These are phyloP conservation scores for Poteriospumella lacustris DNA, from an alignment of 108 stramenopile species.

Conservation along the genomic window DNA sequence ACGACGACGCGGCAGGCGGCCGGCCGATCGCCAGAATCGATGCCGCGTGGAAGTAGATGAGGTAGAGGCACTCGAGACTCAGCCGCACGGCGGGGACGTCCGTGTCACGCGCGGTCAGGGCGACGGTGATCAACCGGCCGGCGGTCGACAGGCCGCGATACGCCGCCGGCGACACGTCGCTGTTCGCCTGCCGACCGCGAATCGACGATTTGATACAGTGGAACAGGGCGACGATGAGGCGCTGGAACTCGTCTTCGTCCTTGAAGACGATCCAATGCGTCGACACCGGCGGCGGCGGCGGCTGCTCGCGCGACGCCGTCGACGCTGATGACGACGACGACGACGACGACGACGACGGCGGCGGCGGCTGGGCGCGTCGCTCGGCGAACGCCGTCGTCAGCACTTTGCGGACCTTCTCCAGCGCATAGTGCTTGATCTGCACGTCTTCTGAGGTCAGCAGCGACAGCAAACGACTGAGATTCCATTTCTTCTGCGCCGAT, in stretches of 20 bases:
- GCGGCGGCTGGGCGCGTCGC: too few species aligned
- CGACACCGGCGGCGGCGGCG: background rate
- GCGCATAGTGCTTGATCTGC: background rate
- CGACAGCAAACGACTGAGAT: background rate
- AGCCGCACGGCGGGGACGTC: background rate
- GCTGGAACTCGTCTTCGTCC: background rate
- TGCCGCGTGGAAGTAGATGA: background rate
- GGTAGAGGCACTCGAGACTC: background rate
- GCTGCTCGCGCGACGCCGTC: background rate
- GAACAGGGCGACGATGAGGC: background rate
- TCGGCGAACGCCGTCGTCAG: background rate
- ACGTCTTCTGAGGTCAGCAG: background rate
- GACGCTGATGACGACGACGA: background rate
- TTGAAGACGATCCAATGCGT: background rate
- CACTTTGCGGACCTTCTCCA: background rate
- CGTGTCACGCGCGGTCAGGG: background rate
- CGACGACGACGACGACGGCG: too few species aligned
- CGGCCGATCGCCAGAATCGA: background rate
- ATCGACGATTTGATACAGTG: background rate
- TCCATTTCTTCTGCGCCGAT: background rate
- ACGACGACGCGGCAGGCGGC: background rate
- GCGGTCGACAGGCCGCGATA: background rate
- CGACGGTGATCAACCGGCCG: background rate
- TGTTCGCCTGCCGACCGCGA: background rate
- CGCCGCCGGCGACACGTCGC: background rate